Base-by-base conservation (phyloP, 2,329 filamentous ascomycete genomes). In the Phialophora expanda region DNA sequence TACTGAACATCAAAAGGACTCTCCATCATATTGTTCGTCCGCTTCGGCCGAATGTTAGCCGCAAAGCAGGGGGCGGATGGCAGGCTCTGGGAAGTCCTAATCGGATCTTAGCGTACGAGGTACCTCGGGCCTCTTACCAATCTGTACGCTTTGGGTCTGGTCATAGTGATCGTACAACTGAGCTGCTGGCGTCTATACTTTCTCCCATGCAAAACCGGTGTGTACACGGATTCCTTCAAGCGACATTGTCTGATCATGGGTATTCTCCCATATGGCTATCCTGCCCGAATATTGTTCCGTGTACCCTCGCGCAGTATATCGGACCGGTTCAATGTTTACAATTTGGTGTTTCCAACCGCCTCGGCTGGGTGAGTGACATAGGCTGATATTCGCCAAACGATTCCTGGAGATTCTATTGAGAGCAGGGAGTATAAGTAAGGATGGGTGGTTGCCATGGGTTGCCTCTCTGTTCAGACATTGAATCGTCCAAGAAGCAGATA, bases 31-130 rank as follows among this genome's bases (percentile, higher is more conserved):
- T 20, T 3, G 14, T 32, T 38, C 57, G 57, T 60, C 57, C 57
- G 57, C 24, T 60, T 60, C 57, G 57, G 44, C 57, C 57, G 57
- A 51, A 32, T 51, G 28, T 12, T 2, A 28, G 17, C 34, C 20
- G 44, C 14, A 32, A 20, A 32, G 34, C 20, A 28, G 17, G 26
- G 6, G 12, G n/a, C 11, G 44, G 32, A 60, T 32, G 32, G 32
- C 30, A 34, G 32, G 32, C 26, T 50, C 26, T 60, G 24, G 30
- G 50, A 38, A 60, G n/a, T 51, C 44, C 57, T 60, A 51, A 60
- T 50, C 26, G 17, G 28, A 51, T n/a, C 20, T 3, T 14, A 20
- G 44, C 20, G 22, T 17, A n/a, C n/a, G n/a, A n/a, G n/a, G n/a
- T n/a, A 2, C 17, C 20, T 26, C n/a, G 30, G 30, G 11, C 11